phyloP scores from a whole-genome alignment of 1,139 yeast genomes.

The Candida mesenterica region DNA sequence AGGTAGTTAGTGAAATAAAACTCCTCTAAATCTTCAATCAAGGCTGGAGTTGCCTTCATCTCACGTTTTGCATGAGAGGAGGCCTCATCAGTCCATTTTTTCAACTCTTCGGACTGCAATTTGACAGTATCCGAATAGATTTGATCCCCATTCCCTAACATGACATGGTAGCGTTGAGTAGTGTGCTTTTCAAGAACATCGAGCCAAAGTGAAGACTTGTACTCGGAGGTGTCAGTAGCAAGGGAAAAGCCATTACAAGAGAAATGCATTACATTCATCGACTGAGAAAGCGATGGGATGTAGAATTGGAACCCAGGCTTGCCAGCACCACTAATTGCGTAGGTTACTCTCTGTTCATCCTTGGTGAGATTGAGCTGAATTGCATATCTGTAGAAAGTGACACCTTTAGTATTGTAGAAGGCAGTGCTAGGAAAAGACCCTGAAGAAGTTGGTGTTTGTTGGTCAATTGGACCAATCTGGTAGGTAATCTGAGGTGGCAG shows the following conservation, averaged over 20 bases:
- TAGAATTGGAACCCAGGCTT: slow-evolving; percentile 49
- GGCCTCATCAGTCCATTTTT: slow-evolving; percentile 61
- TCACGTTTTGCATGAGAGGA: slow-evolving; percentile 45
- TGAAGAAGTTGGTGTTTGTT: slow-evolving; percentile 1
- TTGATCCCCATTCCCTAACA: slow-evolving; percentile 98
- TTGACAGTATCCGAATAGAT: slow-evolving; percentile 84
- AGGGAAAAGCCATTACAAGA: slow-evolving; percentile 95
- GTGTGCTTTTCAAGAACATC: slow-evolving; percentile 74
- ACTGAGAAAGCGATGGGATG: slow-evolving; percentile 55
- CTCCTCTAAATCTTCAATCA: slow-evolving; percentile 53
- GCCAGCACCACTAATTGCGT: slow-evolving; percentile 48
- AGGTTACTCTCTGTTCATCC: slow-evolving; percentile 60
- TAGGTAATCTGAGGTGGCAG: slow-evolving; percentile 36
- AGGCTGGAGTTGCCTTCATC: slow-evolving; percentile 43
- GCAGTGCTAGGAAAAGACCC: slow-evolving; percentile 48
- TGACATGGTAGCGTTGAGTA: slow-evolving; percentile 73
- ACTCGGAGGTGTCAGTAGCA: slow-evolving; percentile 62
- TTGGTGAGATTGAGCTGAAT: slow-evolving; percentile 46
- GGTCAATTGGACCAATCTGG: slow-evolving; percentile 37
- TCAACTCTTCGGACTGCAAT: slow-evolving; percentile 50
- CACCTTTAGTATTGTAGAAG: slow-evolving; percentile 48
- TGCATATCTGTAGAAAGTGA: slow-evolving; percentile 61
- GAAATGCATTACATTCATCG: slow-evolving; percentile 77
- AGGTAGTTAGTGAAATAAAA: slow-evolving; percentile 74
- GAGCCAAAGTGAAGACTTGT: slow-evolving; percentile 78